Evolutionary conservation across 1,284 basidiomycete genomes (phyloP).

Genomic region (Moniliella sp.): DNA sequence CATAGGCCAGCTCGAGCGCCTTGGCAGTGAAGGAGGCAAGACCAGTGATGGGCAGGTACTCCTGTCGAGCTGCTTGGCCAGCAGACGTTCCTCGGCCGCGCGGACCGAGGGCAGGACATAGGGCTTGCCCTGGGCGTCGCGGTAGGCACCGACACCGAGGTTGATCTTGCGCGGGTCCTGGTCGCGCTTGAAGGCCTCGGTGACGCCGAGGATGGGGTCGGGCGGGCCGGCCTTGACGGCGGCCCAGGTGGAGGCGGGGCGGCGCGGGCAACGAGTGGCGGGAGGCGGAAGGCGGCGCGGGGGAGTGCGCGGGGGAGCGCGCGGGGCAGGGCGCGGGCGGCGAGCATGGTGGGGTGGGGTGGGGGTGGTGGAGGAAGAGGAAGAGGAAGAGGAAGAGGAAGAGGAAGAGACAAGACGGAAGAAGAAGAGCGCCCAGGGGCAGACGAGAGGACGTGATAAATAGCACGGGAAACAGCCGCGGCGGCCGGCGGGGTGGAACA

Average conservation of each 20-base stretch:
- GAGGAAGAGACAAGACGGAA: too few species aligned
- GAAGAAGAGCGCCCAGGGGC: too few species aligned
- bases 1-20: constrained; percentile 78
- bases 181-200: constrained; percentile 73
- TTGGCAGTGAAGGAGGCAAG: constrained; percentile 66
- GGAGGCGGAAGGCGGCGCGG: too few species aligned
- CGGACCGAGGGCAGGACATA: constrained; percentile 76
- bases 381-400: too few species aligned
- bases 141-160: constrained; percentile 60
- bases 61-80: constrained; percentile 58
- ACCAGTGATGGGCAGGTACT: constrained; percentile 91
- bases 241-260: constrained; percentile 49
- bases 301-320: too few species aligned
- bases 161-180: constrained; percentile 80
- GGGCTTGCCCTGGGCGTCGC: constrained; percentile 81
- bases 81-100: constrained; percentile 64
- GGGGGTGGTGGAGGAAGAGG: too few species aligned
- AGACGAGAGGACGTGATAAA: too few species aligned
- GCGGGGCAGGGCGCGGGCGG: too few species aligned
- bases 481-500: too few species aligned
- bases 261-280: constrained; percentile 1
- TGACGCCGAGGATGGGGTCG: constrained; percentile 76
- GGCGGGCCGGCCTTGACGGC: constrained; percentile 67
- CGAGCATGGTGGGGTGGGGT: too few species aligned
- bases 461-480: too few species aligned